phyloP scores from a whole-genome alignment of 345 rosid species.

The Salix brachista region DNA sequence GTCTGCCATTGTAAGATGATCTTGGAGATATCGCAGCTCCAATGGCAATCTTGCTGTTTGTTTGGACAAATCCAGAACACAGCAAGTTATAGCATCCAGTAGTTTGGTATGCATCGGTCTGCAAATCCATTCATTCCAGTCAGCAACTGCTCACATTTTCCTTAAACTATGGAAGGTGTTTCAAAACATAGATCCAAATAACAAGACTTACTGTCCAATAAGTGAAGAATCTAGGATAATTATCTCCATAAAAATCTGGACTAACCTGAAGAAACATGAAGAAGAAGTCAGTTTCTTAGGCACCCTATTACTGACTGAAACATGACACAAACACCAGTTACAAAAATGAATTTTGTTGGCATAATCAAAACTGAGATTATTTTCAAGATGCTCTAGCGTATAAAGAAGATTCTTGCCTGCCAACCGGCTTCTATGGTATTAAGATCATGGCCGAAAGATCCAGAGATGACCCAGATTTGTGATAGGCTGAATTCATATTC shows the following conservation, averaged over 20 bases:
- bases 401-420: constrained; percentile 20
- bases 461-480: constrained; percentile 35
- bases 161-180: background rate
- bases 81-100: constrained; percentile 35
- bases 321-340: background rate
- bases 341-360: background rate
- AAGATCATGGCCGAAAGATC: constrained; percentile 32
- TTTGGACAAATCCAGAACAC: constrained; percentile 35
- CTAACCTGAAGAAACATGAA: constrained; percentile 22
- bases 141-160: background rate
- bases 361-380: background rate
- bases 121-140: constrained; percentile 3
- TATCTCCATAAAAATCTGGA: constrained; percentile 33
- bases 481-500: constrained; percentile 31
- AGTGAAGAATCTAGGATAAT: constrained; percentile 33
- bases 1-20: constrained; percentile 21
- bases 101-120: constrained; percentile 36
- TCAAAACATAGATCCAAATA: background rate
- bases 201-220: constrained; percentile 32
- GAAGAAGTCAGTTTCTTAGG: background rate
- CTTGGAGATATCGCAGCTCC: constrained; percentile 39
- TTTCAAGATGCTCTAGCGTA: background rate
- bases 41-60: constrained; percentile 32
- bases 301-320: background rate
- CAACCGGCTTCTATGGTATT: constrained; percentile 39